Base-by-base conservation (phyloP, 108 stramenopile species). In the Nitzschia sp. region DNA sequence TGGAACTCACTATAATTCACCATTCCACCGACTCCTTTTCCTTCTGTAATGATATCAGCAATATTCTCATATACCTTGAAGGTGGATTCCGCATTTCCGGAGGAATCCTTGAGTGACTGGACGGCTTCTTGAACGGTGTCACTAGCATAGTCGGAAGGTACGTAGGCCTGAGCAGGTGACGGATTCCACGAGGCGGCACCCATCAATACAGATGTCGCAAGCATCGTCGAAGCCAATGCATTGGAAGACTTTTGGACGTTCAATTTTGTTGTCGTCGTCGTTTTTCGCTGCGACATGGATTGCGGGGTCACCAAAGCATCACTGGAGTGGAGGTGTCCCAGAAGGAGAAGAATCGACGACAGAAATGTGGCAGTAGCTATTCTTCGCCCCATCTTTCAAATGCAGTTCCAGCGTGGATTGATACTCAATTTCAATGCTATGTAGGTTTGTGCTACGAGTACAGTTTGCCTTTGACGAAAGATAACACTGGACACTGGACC, bases 11-110 rank as follows among this genome's bases (percentile, higher is more conserved):
- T 67, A 69, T 88, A 93, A 55, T 84, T 86, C 64, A 93, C 75
- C 38, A 59, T 76, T 13, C 91, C 91, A 59, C 91, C 91, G 8
- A 93, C 85, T 13, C 91, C 91, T 53, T 81, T 88, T 35, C 91
- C 91, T 82, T 93, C 88, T 1, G 89, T 84, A 63, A 93, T 90
- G 73, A 93, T 93, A 52, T 70, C 84, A 31, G 85, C 83, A 23
- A 93, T 77, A 28, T 76, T 75, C 66, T 93, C 91, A 54, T 85
- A 83, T 0, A 76, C 79, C 13, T 70, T 25, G 53, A 88, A 87
- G 3, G 88, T 90, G 9, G 32, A 63, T 22, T 83, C 72, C 0
- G 63, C 63, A 74, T 88, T 76, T 3, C 87, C 87, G 0, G 63
- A 48, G 13, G 79, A 56, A 26, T 68, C 38, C 61, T 87, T 68